These are phyloP conservation scores for Plantago coronopus DNA, from an alignment of 305 asterid genomes.

Conservation along the genomic window DNA sequence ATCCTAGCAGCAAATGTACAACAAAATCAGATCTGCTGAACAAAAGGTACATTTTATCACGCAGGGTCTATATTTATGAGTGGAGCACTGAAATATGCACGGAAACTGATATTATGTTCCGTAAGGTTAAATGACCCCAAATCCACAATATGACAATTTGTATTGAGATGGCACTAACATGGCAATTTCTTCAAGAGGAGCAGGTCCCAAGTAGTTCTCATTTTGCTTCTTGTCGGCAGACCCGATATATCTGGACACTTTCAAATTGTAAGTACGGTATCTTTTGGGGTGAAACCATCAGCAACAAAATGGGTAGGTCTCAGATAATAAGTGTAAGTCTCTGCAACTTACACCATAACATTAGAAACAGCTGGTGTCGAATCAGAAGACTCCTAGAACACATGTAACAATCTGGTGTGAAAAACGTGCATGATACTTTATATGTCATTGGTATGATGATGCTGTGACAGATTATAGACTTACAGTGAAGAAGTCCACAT, in stretches of 20 bases:
- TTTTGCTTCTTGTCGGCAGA: conserved; percentile 75
- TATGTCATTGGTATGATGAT: not conserved
- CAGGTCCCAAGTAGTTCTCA: conserved; percentile 82
- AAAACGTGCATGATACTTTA: not conserved
- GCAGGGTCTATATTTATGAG: too few species aligned
- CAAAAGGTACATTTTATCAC: too few species aligned
- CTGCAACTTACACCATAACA: conserved; percentile 79
- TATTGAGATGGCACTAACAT: conserved; percentile 32
- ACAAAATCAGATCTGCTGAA: too few species aligned
- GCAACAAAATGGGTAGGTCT: conserved; percentile 15
- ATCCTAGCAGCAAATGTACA: too few species aligned
- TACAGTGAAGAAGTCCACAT: conserved; percentile 72
- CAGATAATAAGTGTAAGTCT: not conserved
- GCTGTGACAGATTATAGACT: conserved; percentile 23
- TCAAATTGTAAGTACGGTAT: conserved; percentile 19
- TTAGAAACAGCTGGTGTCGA: conserved; percentile 50
- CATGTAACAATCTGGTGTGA: not conserved
- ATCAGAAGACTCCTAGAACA: conserved; percentile 49
- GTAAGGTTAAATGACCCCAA: too few species aligned
- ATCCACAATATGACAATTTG: not conserved
- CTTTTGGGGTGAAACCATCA: conserved; percentile 1
- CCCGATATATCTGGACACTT: conserved; percentile 63
- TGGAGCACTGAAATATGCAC: too few species aligned
- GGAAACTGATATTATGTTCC: not conserved
- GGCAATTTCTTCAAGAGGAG: conserved; percentile 78